Base-by-base conservation (phyloP, 306 rosid genomes). In the Amphicarpaea edgeworthii region DNA sequence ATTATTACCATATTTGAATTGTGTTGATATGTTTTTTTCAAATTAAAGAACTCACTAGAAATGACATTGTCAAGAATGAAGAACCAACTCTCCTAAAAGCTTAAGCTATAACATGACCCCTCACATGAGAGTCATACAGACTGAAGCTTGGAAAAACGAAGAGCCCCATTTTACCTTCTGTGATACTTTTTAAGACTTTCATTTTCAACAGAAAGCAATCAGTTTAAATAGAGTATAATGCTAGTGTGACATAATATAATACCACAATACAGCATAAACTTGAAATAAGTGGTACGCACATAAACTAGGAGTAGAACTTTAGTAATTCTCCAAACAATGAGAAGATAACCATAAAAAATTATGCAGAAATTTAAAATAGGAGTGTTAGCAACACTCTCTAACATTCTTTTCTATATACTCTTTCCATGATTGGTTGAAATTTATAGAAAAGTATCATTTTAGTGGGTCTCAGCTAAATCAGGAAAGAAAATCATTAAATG, bases 311-410 rank as follows among this genome's bases (percentile, higher is more conserved):
- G 17, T 42, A 51, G 58, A 54, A 51, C 51, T 64, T 67, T 46
- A 45, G 70, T 17, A 42, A 42, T 51, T 62, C 57, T 51, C 23
- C 26, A 68, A 54, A 42, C 63, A 68, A 53, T 16, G 47, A 32
- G 63, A 19, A 54, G 45, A 20, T 68, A 24, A 57, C 45, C 73
- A 72, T 57, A 41, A 76, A 65, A 21, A 24, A 40, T 34, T 64
- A 66, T 41, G 50, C 32, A 55, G 14, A 71, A 78, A 80, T 38
- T 54, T 28, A n/a, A n/a, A n/a, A n/a, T n/a, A n/a, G n/a, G n/a
- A n/a, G n/a, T n/a, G n/a, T n/a, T n/a, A n/a, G n/a, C n/a, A n/a
- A n/a, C n/a, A n/a, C n/a, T n/a, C n/a, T n/a, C n/a, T n/a, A n/a
- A n/a, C n/a, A n/a, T n/a, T n/a, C n/a, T n/a, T n/a, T n/a, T n/a